Conservation (phyloP, 495 filamentous ascomycete species). For the Acidomyces sp. region DNA sequence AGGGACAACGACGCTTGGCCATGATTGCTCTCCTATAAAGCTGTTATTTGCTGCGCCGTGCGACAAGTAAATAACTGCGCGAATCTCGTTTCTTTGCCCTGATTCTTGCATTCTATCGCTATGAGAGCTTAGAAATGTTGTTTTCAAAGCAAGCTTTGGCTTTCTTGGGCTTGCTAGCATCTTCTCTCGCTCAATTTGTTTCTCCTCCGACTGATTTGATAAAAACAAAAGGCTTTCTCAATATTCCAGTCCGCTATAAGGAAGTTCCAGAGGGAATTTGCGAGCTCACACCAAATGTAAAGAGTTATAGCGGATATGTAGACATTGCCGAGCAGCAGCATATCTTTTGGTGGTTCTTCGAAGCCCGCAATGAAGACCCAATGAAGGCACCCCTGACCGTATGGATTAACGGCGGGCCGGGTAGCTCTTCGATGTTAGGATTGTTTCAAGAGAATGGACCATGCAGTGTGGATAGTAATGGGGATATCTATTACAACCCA, state of each 20-base stretch:
- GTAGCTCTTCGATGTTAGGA: constrained; percentile 48
- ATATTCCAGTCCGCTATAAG: constrained; percentile 43
- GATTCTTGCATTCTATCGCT: neutral
- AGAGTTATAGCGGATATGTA: constrained; percentile 54
- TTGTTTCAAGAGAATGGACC: constrained; percentile 50
- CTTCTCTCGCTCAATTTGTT: constrained; percentile 41
- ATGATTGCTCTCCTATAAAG: too few relatives aligned
- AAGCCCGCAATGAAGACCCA: constrained; percentile 40
- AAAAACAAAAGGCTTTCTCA: constrained; percentile 37
- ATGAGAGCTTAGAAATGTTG: neutral
- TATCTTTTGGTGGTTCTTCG: constrained; percentile 40
- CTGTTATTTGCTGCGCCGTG: too few relatives aligned
- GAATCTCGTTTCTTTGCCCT: neutral
- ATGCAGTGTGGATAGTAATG: constrained; percentile 41
- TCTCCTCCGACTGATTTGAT: constrained; percentile 42
- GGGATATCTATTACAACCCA: constrained; percentile 42
- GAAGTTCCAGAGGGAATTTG: constrained; percentile 50
- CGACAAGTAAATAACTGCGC: neutral
- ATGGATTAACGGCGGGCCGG: constrained; percentile 51
- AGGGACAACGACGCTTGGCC: neutral
- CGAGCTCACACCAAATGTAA: constrained; percentile 50
- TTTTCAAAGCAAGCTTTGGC: neutral
- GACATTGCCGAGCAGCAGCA: constrained; percentile 49
- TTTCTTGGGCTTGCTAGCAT: neutral
- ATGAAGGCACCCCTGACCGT: constrained; percentile 44